Evolutionary conservation across 352 stramenopile genomes (phyloP), one percentile per base, ranked within the genome.

Genomic region (Pythium aristosporum): DNA sequence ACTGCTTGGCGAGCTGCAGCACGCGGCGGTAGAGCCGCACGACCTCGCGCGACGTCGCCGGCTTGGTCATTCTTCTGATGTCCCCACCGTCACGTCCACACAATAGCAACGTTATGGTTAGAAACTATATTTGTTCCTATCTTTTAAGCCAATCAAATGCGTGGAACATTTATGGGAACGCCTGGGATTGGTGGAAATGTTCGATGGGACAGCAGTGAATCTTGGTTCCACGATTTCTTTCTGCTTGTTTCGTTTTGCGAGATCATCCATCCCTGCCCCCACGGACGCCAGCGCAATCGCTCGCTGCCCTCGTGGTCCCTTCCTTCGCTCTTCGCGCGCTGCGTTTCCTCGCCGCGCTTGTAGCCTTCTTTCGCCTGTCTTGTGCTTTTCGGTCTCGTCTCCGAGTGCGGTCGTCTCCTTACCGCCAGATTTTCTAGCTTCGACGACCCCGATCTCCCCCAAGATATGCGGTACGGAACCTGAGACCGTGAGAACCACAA

Each of bases 1-100:
- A 95, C 50, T 78, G 74, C 69, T 87, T 79, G 49, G 81, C 86
- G 56, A 95, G 72, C 84, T 93, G 89, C 49, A 96, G 81, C 44
- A 96, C 82, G 55, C 75, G 82, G 42, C 85, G 79, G 69, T 94
- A 94, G 71, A 94, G 77, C 64, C 77, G 82, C 74, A 87, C 64
- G 49, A 96, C 80, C 54, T 90, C 72, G 53, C 76, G 76, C 32
- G 58, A 62, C 16, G 81, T 70, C 21, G 76, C 70, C 75, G 87
- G 79, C 16, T 39, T 50, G 15, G 37, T 51, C 15, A 30, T 41
- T 10, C 20, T 49, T 46, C 21, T 32, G 51, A 15, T 46, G 3
- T 60, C 30, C 2, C 7, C 16, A 42, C 4, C 30, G 39, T 36
- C 15, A 11, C 30, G 39, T 36, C 15, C 15, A 32, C 37, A n/a